Evolutionary conservation across 2,329 filamentous ascomycete genomes (phyloP), one percentile per base, ranked within the genome.

Genomic region (Paecilomyces variotii): DNA sequence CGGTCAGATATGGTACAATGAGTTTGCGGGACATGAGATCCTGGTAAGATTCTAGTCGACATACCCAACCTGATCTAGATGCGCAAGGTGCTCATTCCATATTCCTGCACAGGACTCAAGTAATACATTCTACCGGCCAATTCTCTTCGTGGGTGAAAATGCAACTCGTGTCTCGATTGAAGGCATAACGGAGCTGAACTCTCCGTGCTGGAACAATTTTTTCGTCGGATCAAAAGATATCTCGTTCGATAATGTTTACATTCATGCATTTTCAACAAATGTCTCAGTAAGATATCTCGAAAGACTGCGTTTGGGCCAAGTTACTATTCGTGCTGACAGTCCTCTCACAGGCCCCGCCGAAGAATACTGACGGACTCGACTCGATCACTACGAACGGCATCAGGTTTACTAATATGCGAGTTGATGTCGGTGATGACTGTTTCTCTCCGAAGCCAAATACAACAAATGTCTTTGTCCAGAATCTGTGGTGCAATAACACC

Each of bases 391-490:
- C 39, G n/a, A 14, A 45, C 3, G 39, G 39, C 2, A n/a, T 45
- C 6, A 45, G 2, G 1, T 7, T 3, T 11, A 39, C 10, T 10
- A 39, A n/a, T 12, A 11, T 45, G 2, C 53, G 14, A 2, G 58
- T 59, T 67, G 55, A 65, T 54, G 50, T 7, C 61, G 25, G 52
- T 28, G 1, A 25, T 76, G 82, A 90, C 68, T 90, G 87, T 60
- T 84, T 90, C 11, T 86, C 85, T 0, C 89, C 90, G 79, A 90
- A 90, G 72, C 87, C 87, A 19, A 90, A 89, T 70, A 85, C 81
- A 64, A 89, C 85, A 51, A 81, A 88, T 62, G 82, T 87, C 11
- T 69, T 87, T 1, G 79, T 87, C 4, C 84, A 87, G 67, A 83
- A 84, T 60, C 72, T 88, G 3, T 71, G 74, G 55, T 88, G 86